These are phyloP conservation scores for Eucalyptus cloeziana DNA, from an alignment of 345 rosid species.

Conservation along the genomic window DNA sequence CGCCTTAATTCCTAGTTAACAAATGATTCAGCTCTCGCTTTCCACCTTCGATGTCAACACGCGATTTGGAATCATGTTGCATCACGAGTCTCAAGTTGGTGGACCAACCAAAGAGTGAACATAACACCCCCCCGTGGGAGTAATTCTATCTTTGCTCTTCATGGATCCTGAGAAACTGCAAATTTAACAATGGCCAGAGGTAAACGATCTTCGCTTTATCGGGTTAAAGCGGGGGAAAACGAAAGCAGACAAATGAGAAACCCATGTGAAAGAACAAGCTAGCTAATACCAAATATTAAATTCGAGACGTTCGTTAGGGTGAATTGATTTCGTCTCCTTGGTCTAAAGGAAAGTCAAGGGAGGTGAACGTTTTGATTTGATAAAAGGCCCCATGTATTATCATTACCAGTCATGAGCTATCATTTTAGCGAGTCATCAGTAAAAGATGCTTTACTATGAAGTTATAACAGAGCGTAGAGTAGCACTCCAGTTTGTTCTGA, in stretches of 20 bases:
- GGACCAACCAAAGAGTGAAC: neutral
- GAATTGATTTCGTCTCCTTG: neutral
- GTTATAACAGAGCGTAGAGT: neutral
- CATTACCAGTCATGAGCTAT: neutral
- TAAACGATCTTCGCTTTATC: neutral
- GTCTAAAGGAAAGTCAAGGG: neutral
- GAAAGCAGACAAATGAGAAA: neutral
- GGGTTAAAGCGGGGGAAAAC: neutral
- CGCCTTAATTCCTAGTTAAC: neutral
- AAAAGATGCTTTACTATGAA: neutral
- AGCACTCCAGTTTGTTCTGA: neutral
- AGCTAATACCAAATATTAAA: neutral
- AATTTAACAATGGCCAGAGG: neutral
- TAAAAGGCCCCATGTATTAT: neutral
- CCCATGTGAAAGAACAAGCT: neutral
- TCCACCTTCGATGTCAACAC: neutral
- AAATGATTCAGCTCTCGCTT: neutral
- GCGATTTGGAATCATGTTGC: neutral
- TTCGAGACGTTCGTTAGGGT: neutral
- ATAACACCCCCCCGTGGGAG: neutral
- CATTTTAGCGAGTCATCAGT: neutral
- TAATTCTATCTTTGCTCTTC: neutral
- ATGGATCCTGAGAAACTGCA: neutral
- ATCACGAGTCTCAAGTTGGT: neutral
- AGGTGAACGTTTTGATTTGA: neutral